A percentile compares a stretch with the other conserved stretches of the same genome.
phyloP scores from a whole-genome alignment of 345 rosid genomes.

The Hevea brasiliensis region DNA sequence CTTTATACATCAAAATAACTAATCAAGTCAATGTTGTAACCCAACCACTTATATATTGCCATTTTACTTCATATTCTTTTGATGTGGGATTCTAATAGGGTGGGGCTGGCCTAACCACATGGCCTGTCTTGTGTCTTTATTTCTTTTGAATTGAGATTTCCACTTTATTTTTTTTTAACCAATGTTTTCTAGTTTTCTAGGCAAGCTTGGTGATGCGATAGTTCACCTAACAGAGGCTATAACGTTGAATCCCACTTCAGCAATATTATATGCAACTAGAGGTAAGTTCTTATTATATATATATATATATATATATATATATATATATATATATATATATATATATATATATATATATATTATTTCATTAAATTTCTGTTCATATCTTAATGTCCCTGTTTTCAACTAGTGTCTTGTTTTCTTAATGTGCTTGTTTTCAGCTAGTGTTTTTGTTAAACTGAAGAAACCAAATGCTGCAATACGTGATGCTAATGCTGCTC shows the following conservation, averaged over 20 bases:
- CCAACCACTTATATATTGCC: too few relatives aligned
- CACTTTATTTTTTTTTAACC: constrained; percentile 12
- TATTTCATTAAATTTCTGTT: background rate
- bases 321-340: background rate
- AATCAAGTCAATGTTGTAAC: too few relatives aligned
- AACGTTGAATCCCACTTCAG: constrained; percentile 70
- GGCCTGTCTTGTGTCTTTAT: background rate
- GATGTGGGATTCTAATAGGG: too few relatives aligned
- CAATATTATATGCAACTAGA: constrained; percentile 77
- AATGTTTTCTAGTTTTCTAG: constrained; percentile 37
- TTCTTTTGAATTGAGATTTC: constrained; percentile 4
- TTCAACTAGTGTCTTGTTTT: constrained; percentile 11
- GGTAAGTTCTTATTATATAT: constrained; percentile 35
- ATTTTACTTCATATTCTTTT: too few relatives aligned
- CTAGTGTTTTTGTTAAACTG: constrained; percentile 51
- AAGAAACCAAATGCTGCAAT: constrained; percentile 86
- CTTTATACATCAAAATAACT: too few relatives aligned
- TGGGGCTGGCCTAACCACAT: too few relatives aligned
- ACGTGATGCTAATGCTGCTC: constrained; percentile 69
- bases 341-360: background rate
- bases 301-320: background rate
- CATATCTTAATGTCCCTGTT: background rate
- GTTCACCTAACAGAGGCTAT: constrained; percentile 69
- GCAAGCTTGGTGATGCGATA: constrained; percentile 54
- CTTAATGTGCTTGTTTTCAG: constrained; percentile 42